Conservation (phyloP, 495 filamentous ascomycete genomes). For the Penicillium verhagenii region DNA sequence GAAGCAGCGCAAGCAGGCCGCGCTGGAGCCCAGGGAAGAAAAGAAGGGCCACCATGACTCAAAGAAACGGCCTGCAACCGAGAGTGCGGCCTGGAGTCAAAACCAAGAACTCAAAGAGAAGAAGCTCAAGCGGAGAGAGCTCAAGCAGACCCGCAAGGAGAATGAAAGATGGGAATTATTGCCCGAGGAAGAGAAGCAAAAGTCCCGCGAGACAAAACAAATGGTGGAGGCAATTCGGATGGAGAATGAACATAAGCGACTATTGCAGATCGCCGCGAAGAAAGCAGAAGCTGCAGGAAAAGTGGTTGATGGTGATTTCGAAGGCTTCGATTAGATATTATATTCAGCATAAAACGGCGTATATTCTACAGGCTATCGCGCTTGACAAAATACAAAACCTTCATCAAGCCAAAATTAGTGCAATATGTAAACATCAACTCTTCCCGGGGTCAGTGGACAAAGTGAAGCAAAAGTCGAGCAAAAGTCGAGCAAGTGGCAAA, state of each 20-base stretch:
- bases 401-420: neutral
- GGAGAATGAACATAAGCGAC: conserved; percentile 46
- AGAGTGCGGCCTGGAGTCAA: conserved; percentile 75
- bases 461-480: no score
- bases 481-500: no score
- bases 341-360: neutral
- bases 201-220: conserved; percentile 66
- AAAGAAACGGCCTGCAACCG: conserved; percentile 43
- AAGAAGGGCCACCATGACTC: conserved; percentile 27
- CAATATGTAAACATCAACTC: no score
- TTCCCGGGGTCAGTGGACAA: no score
- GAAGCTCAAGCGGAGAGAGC: conserved; percentile 66
- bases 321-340: conserved; percentile 41
- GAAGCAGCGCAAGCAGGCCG: conserved; percentile 58
- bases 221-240: conserved; percentile 71
- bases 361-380: neutral
- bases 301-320: conserved; percentile 35
- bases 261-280: conserved; percentile 13
- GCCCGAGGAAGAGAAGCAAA: conserved; percentile 68
- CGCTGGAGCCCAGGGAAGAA: conserved; percentile 42
- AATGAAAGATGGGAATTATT: conserved; percentile 65
- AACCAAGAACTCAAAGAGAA: conserved; percentile 71
- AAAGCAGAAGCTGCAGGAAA: conserved; percentile 12
- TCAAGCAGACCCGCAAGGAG: conserved; percentile 71
- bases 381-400: neutral